Evolutionary conservation across 345 rosid species (phyloP).

Genomic region (Brassica juncea): DNA sequence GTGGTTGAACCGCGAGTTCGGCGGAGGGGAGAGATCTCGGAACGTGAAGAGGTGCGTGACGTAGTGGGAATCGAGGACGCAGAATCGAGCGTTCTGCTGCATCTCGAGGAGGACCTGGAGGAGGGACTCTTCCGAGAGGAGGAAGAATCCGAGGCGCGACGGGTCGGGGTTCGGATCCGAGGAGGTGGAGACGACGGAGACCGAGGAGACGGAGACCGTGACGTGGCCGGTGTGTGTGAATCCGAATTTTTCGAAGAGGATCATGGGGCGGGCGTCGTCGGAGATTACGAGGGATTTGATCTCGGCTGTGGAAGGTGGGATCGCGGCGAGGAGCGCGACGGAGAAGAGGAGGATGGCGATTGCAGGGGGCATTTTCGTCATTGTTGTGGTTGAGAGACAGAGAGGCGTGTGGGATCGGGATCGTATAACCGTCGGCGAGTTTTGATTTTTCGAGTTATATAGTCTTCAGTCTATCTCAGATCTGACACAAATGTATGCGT

Average conservation of each 20-base stretch:
- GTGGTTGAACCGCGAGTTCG: conserved; percentile 56
- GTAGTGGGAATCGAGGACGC: conserved; percentile 82
- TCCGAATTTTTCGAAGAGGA: conserved; percentile 94
- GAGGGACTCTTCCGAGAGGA: conserved; percentile 85
- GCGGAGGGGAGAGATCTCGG: conserved; percentile 83
- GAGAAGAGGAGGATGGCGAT: conserved; percentile 40
- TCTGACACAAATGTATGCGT: conserved; percentile 13
- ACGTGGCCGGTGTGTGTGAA: conserved; percentile 87
- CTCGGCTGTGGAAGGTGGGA: conserved; percentile 56
- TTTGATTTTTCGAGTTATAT: conserved; percentile 9
- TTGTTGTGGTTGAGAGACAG: not conserved
- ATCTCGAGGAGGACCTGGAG: conserved; percentile 80
- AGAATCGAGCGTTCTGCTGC: conserved; percentile 73
- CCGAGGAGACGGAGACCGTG: conserved; percentile 59
- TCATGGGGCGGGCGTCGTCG: conserved; percentile 78
- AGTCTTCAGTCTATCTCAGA: conserved; percentile 17
- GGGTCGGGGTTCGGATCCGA: conserved; percentile 51
- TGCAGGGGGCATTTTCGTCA: conserved; percentile 49
- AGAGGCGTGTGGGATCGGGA: conserved; percentile 13
- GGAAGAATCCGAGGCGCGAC: conserved; percentile 89
- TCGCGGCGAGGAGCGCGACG: conserved; percentile 8
- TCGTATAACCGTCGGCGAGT: conserved; percentile 25
- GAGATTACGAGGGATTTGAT: conserved; percentile 64
- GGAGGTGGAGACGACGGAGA: conserved; percentile 60
- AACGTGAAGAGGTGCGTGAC: conserved; percentile 66